A percentile compares a stretch with the other conserved stretches of the same genome.
Evolutionary conservation across 306 rosid species (phyloP).

Genomic region (Quercus variabilis): DNA sequence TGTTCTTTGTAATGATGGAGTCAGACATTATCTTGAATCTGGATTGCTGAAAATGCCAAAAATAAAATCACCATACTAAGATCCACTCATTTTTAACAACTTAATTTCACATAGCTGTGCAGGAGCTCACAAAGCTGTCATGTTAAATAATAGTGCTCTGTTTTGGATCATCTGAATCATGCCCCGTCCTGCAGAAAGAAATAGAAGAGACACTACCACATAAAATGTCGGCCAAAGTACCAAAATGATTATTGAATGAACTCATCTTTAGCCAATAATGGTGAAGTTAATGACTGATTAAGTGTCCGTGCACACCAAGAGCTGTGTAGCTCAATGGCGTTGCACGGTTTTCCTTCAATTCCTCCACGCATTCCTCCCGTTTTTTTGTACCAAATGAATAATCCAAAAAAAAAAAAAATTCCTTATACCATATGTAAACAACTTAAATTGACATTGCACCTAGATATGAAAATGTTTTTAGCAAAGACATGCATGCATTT

Average conservation of each 20-base stretch:
- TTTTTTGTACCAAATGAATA: no score
- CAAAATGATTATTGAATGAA: not conserved
- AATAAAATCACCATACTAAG: no score
- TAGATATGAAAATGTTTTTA: not conserved
- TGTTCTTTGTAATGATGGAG: slow-evolving; percentile 51
- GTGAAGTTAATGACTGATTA: not conserved
- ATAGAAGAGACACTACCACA: slow-evolving; percentile 1
- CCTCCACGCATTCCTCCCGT: no score
- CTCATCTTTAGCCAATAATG: not conserved
- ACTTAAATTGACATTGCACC: not conserved
- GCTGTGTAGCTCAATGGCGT: no score
- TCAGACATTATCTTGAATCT: slow-evolving; percentile 56
- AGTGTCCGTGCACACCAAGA: no score
- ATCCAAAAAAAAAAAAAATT: not conserved
- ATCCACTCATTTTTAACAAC: no score
- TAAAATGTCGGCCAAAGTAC: not conserved
- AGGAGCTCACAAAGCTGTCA: no score
- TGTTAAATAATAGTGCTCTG: slow-evolving; percentile 42
- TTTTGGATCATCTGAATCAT: slow-evolving; percentile 40
- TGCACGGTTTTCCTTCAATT: no score
- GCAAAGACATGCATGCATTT: not conserved
- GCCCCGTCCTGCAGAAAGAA: slow-evolving; percentile 45
- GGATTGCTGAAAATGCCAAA: slow-evolving; percentile 38
- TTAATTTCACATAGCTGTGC: no score
- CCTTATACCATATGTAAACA: not conserved